Base-by-base conservation (phyloP, 352 stramenopile species). In the Phytophthora podocarpi region DNA sequence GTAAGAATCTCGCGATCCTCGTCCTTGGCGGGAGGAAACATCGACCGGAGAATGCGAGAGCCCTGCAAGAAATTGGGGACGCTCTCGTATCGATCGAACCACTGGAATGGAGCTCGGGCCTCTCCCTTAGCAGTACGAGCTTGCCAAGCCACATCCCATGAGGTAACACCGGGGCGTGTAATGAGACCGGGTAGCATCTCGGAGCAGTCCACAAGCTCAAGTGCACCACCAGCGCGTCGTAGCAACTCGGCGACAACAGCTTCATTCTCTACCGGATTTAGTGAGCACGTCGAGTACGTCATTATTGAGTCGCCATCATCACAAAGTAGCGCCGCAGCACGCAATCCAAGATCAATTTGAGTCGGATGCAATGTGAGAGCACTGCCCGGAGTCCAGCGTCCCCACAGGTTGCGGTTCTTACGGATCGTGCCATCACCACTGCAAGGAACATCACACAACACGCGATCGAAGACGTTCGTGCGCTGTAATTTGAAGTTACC, bases 211-310 rank as follows among this genome's bases (percentile, higher is more conserved):
- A 98, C 74, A 23, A 99, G 54, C 67, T 98, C 82, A 2, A 98
- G 76, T 4, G 80, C 79, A 2, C 91, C 85, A 20, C 96, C 80
- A 15, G 89, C 80, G 16, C 86, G 79, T 31, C 96, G 88, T 32
- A 99, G 72, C 30, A 99, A 79, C 53, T 98, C 91, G 3, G 85
- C 81, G 3, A 99, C 91, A 6, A 83, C 78, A 1, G 98, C 97
- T 70, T 99, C 98, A 67, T 99, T 92, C 74, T 99, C 98, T 15
- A 99, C 84, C 1, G 98, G 97, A 74, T 99, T 99, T 46, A 99
- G 73, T 28, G 90, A 98, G 67, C 98, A 99, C 26, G 95, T 98
- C 12, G 89, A 98, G 60, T 98, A 98, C 15, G 98, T 94, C 89
- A 98, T 97, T 50, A 90, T 77, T 3, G 94, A 92, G 18, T 90